phyloP scores from a whole-genome alignment of 768 basidiomycete genomes.

The Vararia minispora region DNA sequence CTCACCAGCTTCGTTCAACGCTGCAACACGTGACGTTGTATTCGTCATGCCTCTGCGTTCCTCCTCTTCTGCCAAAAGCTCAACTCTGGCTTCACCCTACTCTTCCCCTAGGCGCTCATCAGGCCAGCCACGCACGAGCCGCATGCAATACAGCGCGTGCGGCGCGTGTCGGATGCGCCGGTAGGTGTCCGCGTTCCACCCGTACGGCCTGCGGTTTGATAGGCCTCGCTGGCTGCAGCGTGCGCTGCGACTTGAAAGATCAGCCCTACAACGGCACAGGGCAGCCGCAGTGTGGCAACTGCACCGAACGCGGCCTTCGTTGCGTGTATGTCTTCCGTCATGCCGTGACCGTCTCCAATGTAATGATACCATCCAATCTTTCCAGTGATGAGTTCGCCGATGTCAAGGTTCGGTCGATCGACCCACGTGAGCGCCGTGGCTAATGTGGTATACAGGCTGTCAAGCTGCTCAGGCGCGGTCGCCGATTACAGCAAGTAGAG shows the following conservation, averaged over 20 bases:
- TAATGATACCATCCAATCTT: constrained; percentile 5
- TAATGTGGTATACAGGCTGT: too few relatives aligned
- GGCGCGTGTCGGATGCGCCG: constrained; percentile 88
- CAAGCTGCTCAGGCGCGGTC: constrained; percentile 70
- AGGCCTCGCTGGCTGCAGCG: constrained; percentile 31
- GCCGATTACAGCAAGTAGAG: constrained; percentile 75
- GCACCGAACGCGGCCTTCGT: constrained; percentile 78
- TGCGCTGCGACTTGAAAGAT: constrained; percentile 91
- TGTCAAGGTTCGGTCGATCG: too few relatives aligned
- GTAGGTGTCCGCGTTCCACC: constrained; percentile 24
- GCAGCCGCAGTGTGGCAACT: constrained; percentile 69
- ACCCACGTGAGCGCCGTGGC: too few relatives aligned
- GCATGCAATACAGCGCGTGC: constrained; percentile 88
- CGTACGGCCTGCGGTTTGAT: not conserved
- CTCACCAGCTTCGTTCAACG: not conserved
- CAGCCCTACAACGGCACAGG: constrained; percentile 37
- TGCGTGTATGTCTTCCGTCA: constrained; percentile 67
- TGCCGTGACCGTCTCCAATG: not conserved
- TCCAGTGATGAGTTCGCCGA: constrained; percentile 84
- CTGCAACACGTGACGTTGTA: not conserved
- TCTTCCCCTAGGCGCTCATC: constrained; percentile 24
- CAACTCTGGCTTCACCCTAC: constrained; percentile 18
- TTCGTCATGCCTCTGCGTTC: constrained; percentile 17
- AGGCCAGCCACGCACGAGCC: constrained; percentile 55
- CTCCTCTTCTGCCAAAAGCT: constrained; percentile 18